A percentile compares a stretch with the other conserved stretches of the same genome.
These are phyloP conservation scores for Penicillium coprophilum DNA, from an alignment of 495 filamentous ascomycete species.

Conservation along the genomic window DNA sequence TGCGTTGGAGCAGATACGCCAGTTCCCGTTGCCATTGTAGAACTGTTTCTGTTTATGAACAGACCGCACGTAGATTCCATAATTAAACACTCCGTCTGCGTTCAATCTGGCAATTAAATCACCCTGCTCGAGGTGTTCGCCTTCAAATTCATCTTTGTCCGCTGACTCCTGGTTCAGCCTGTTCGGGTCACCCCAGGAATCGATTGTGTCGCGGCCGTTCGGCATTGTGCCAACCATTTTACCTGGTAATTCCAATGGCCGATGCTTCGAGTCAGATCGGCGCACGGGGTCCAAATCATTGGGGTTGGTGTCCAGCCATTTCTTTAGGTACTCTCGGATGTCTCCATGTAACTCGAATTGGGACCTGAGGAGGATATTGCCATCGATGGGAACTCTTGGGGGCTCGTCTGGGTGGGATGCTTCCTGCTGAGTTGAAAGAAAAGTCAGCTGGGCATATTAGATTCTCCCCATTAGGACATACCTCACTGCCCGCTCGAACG, in stretches of 20 bases:
- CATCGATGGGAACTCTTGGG: constrained; percentile 18
- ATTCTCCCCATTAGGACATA: neutral
- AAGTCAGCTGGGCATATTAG: constrained; percentile 1
- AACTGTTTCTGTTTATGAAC: constrained; percentile 65
- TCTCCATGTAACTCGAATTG: constrained; percentile 40
- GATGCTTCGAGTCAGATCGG: constrained; percentile 20
- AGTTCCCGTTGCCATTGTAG: constrained; percentile 70
- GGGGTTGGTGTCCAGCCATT: constrained; percentile 49
- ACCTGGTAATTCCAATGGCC: constrained; percentile 3
- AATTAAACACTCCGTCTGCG: constrained; percentile 43
- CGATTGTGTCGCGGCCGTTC: constrained; percentile 40
- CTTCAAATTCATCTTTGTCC: constrained; percentile 38
- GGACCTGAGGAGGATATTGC: constrained; percentile 29
- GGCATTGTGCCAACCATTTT: constrained; percentile 38
- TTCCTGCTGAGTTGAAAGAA: constrained; percentile 12
- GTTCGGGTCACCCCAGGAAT: constrained; percentile 32
- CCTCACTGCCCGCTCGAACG: constrained; percentile 9
- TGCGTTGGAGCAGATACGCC: constrained; percentile 55
- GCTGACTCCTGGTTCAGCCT: constrained; percentile 31
- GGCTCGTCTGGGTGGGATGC: constrained; percentile 1
- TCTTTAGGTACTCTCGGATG: constrained; percentile 52
- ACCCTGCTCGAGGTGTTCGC: constrained; percentile 59
- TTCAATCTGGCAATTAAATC: constrained; percentile 66
- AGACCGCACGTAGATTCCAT: constrained; percentile 70
- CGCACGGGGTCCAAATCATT: constrained; percentile 39